Evolutionary conservation across 148 eudicot genomes (phyloP).

Genomic region (Rhododendron ovatum): DNA sequence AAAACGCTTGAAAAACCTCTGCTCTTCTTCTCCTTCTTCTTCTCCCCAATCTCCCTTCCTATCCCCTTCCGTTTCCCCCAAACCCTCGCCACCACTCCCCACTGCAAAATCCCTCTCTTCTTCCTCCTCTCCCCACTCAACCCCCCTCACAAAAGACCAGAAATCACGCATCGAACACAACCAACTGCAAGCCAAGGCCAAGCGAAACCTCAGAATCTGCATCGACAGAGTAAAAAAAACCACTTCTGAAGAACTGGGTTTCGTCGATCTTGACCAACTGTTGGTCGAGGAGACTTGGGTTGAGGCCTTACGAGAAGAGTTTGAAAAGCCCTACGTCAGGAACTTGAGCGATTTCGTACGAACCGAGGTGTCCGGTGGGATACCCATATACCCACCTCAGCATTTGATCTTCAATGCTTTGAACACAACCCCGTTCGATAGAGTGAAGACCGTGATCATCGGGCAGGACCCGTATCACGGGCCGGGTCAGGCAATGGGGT

Average conservation of each 20-base stretch:
- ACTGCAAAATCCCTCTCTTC: not conserved
- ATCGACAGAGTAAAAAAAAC: conserved; percentile 38
- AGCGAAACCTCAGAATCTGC: conserved; percentile 53
- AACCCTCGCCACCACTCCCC: not conserved
- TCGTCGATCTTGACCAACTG: conserved; percentile 59
- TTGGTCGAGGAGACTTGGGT: conserved; percentile 91
- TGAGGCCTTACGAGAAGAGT: conserved; percentile 54
- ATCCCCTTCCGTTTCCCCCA: not conserved
- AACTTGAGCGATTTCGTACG: conserved; percentile 63
- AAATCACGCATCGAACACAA: conserved; percentile 52
- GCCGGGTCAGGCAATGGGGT: conserved; percentile 98
- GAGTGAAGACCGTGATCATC: conserved; percentile 82
- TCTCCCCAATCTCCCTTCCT: not conserved
- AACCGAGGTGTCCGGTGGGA: conserved; percentile 34
- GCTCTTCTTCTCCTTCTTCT: conserved; percentile 14
- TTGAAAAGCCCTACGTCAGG: conserved; percentile 73
- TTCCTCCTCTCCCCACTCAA: not conserved
- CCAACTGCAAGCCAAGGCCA: conserved; percentile 51
- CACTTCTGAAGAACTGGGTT: conserved; percentile 32
- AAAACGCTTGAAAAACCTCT: conserved; percentile 49
- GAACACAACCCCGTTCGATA: conserved; percentile 76
- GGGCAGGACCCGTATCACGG: conserved; percentile 99
- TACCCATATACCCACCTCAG: conserved; percentile 79
- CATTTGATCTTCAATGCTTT: conserved; percentile 90
- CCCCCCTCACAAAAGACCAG: conserved; percentile 43